Base-by-base conservation (phyloP, 1,284 basidiomycete genomes). In the Tilletia indica region DNA sequence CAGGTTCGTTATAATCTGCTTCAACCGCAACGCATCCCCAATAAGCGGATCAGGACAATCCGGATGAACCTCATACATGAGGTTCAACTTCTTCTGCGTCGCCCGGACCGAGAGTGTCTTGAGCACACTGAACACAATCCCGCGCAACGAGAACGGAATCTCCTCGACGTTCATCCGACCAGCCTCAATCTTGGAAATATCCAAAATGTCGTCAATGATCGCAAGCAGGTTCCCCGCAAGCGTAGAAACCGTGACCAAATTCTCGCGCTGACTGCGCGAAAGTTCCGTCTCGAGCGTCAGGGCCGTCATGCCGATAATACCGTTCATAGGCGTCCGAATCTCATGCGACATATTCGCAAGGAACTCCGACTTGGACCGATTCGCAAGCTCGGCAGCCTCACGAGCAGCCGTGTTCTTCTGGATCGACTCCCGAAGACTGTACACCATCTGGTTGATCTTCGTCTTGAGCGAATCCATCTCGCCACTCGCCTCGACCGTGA, bases 381-480 rank as follows among this genome's bases (percentile, higher is more conserved):
- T 99, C 21, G 86, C 86, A 83, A 97, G 86, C 87, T 99, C 97
- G 70, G 97, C 97, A 0, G 96, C 94, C 85, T 98, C 96, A 85
- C 96, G 90, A 6, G 97, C 97, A 45, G 93, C 93, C 1, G 95
- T 99, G 84, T 99, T 99, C 90, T 96, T 97, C 88, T 99, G 97
- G 74, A 99, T 97, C 78, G 90, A 91, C 85, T 99, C 96, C 68
- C 97, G 89, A 85, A 99, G 89, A 84, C 96, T 96, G 87, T 94
- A 97, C 73, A 99, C 94, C 96, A 98, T 98, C 86, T 97, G 93
- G 84, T 97, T 96, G 87, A 97, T 97, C 87, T 98, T 97, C 4
- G 94, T 98, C 89, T 99, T 99, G 86, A 99, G 89, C 74, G 93
- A 95, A 86, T 99, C 96, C 97, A 99, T 98, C 86, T 99, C 97